phyloP scores from a whole-genome alignment of 371 early-diverging fungal species.

The Mortierella sp. region DNA sequence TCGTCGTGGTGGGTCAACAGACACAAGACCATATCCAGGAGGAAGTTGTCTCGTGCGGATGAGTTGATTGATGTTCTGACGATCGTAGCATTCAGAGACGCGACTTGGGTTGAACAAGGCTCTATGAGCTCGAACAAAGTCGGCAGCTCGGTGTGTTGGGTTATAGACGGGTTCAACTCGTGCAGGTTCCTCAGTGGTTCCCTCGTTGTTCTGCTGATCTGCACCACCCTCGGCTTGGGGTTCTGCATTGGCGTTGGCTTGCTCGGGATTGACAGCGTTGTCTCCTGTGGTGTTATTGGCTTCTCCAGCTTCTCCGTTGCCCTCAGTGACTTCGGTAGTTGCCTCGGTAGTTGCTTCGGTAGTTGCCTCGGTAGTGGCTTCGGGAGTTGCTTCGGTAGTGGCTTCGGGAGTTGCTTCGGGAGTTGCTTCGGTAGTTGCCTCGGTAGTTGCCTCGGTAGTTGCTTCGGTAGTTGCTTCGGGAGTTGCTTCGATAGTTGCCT shows the following conservation, averaged over 20 bases:
- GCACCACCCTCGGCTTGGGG: too few relatives aligned
- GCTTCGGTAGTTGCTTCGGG: too few relatives aligned
- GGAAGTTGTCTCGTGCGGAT: background rate
- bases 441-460: background rate
- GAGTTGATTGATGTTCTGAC: background rate
- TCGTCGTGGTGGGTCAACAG: conserved; percentile 3
- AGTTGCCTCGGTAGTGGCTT: background rate
- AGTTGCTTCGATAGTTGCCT: background rate
- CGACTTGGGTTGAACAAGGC: conserved; percentile 15
- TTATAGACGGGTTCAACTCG: conserved; percentile 12
- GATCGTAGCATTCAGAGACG: background rate
- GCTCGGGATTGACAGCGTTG: background rate
- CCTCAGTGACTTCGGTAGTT: background rate
- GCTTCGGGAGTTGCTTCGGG: background rate
- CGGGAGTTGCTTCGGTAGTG: background rate
- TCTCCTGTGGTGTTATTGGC: conserved; percentile 3
- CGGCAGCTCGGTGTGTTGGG: conserved; percentile 8
- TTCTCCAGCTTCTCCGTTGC: background rate
- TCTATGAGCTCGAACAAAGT: conserved; percentile 14
- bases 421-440: background rate
- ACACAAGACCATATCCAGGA: conserved; percentile 9
- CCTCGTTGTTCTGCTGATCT: background rate
- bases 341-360: background rate
- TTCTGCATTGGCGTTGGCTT: background rate
- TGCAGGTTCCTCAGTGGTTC: conserved; percentile 1